Evolutionary conservation across 768 basidiomycete genomes (phyloP).

Genomic region (Chlorophyllum brunneum): DNA sequence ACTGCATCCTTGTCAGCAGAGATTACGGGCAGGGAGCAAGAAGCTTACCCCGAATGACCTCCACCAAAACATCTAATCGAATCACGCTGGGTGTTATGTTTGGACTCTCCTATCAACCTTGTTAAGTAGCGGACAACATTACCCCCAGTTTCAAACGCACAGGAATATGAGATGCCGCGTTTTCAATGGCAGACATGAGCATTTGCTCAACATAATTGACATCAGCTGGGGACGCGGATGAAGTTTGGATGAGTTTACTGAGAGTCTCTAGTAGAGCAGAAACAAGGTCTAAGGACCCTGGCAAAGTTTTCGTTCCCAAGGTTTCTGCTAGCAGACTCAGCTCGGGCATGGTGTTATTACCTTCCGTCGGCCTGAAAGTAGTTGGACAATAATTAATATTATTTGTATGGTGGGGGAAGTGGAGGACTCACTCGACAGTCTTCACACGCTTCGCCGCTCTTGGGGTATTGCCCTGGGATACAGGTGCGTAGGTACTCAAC

Average conservation of each 20-base stretch:
- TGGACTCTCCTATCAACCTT: slow-evolving; percentile 42
- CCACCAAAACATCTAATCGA: slow-evolving; percentile 82
- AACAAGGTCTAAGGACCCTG: slow-evolving; percentile 70
- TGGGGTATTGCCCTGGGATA: slow-evolving; percentile 32
- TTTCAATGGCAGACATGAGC: slow-evolving; percentile 78
- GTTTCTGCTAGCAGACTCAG: slow-evolving; percentile 67
- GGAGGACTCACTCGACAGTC: slow-evolving; percentile 44
- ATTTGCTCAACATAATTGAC: slow-evolving; percentile 79
- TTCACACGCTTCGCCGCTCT: slow-evolving; percentile 66
- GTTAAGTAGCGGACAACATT: not conserved
- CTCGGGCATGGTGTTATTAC: slow-evolving; percentile 39
- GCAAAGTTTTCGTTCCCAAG: slow-evolving; percentile 56
- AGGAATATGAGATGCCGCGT: slow-evolving; percentile 49
- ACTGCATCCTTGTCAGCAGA: slow-evolving; percentile 38
- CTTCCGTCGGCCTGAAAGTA: slow-evolving; percentile 17
- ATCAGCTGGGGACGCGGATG: slow-evolving; percentile 55
- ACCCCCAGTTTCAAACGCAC: slow-evolving; percentile 31
- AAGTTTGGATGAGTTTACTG: slow-evolving; percentile 55
- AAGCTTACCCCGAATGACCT: slow-evolving; percentile 71
- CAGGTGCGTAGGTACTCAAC: slow-evolving; percentile 46
- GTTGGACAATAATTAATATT: too few relatives aligned
- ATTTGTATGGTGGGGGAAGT: too few relatives aligned
- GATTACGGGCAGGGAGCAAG: not conserved
- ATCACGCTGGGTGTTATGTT: slow-evolving; percentile 54
- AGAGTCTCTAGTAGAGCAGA: slow-evolving; percentile 70